Evolutionary conservation across 1,139 yeast genomes (phyloP), one percentile per base, ranked within the genome.

Genomic region (Scheffersomyces titani): DNA sequence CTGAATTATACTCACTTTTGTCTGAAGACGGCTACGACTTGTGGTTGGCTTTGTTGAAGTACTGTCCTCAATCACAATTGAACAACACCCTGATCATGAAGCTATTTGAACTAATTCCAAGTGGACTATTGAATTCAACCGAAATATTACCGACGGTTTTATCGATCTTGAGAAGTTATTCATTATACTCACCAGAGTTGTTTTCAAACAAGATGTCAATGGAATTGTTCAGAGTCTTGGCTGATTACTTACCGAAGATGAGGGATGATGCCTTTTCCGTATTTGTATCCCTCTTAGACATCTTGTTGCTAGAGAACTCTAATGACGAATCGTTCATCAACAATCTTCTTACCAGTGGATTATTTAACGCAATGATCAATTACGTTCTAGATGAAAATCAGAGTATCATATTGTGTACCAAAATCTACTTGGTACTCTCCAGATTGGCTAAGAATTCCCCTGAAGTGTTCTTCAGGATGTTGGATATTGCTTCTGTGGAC

Each of bases 21-120:
- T 80, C 89, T 36, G 98, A 94, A 66, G 99, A 94, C 71, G 98
- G 97, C 0, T 86, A 86, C 65, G 96, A 91, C 54, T 75, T 94
- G 54, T 93, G 98, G 98, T 76, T 84, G 47, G 81, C 89, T 0
- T 68, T 92, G 3, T 71, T 93, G 53, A 90, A 87, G 59, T 87
- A 88, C 54, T 70, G 74, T 52, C 86, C 86, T 0, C 54, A 66
- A 24, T 63, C 64, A 19, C 61, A 64, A 1, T 67, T 64, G 46
- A 68, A 64, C 20, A 63, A 65, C 21, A 65, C 68, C 5, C 73
- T 76, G 45, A 74, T 91, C 40, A 65, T 82, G 5, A 74, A 75
- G 22, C 64, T 79, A 36, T 78, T 87, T 56, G 81, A 80, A 3
- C 68, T 84, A 56, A 67, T 86, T 20, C 71, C 83, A 1, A 74